Evolutionary conservation across 768 basidiomycete species (phyloP).

Genomic region (Polyporus arcularius): DNA sequence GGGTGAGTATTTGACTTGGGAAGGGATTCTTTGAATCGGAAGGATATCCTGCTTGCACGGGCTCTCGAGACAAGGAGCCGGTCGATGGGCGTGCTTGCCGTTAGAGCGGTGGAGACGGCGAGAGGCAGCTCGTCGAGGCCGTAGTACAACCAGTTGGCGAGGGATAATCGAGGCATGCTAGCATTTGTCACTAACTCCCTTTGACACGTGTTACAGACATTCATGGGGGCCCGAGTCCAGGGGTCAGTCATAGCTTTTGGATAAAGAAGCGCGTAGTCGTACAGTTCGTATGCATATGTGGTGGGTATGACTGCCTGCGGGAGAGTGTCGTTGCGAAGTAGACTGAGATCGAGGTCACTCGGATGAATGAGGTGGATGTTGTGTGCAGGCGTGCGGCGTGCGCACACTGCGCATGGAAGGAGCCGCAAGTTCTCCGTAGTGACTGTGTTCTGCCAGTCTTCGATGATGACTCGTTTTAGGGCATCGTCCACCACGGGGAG

Average conservation of each 20-base stretch:
- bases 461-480: neutral
- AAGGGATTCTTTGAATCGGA: neutral
- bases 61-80: neutral
- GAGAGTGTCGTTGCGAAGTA: neutral
- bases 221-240: neutral
- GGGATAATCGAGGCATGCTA: neutral
- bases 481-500: neutral
- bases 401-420: neutral
- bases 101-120: neutral
- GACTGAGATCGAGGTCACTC: neutral
- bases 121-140: neutral
- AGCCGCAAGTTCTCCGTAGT: neutral
- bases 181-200: neutral
- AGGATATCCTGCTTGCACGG: neutral
- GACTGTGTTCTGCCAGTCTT: neutral
- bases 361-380: neutral
- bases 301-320: neutral
- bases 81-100: neutral
- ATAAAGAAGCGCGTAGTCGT: neutral
- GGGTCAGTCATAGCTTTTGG: neutral
- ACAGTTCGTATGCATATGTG: neutral
- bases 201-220: neutral
- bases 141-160: constrained; percentile 2
- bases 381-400: neutral
- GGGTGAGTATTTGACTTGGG: too few species aligned